Evolutionary conservation across 352 stramenopile genomes (phyloP), one percentile per base, ranked within the genome.

Genomic region (Globisporangium cylindrosporum): DNA sequence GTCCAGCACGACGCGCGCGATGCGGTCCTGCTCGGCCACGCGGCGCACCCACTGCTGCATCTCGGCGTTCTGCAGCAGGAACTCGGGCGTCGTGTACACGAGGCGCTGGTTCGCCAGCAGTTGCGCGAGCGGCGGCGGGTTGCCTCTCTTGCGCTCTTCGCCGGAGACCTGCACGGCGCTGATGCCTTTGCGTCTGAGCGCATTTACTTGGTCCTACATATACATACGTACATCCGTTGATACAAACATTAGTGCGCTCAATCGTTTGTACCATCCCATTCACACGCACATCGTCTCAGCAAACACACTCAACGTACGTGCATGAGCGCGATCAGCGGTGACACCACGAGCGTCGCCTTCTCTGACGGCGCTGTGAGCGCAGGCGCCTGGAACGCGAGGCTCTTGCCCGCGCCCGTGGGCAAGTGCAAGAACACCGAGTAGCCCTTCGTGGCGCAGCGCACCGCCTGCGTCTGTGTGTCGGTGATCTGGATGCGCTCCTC

Each of bases 41-140:
- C 59, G 27, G 8, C 38, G 57, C 32, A 91, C 55, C 82, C 78
- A 93, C 18, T 53, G 43, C 20, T 48, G 72, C 79, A 90, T 92
- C 68, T 84, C 74, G 1, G 38, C 54, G 61, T 95, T 95, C 59
- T 86, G 74, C 32, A 86, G 73, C 10, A 95, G 64, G 60, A 90
- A 92, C 76, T 95, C 87, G 4, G 87, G 87, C 18, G 87, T 95
- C 68, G 86, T 90, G 73, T 95, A 95, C 43, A 95, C 72, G 15
- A 95, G 73, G 24, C 69, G 73, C 62, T 80, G 73, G n/a, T 74
- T 69, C 46, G n/a, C 22, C 32, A 92, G 67, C 41, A 82, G 61
- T 32, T 84, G 71, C 3, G n/a, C 59, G 9, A 90, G 69, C 20
- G 81, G 64, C 12, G 63, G 53, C 0, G 65, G 53, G 0, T 70